These are phyloP conservation scores for Boletus eberwhitei DNA, from an alignment of 768 basidiomycete species.

Conservation along the genomic window DNA sequence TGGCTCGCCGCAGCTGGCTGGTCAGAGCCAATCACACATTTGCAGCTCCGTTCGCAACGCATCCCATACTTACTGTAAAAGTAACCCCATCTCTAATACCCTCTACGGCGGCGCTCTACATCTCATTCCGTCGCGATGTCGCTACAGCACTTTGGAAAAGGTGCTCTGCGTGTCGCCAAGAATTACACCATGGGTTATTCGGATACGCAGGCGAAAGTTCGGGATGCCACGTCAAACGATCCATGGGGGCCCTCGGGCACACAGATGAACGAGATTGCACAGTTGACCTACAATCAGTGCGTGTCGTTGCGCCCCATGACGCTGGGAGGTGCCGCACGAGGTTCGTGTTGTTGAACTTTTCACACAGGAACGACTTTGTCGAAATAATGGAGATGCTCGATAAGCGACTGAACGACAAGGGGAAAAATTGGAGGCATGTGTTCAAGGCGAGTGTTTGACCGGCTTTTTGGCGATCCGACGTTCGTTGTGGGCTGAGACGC, in stretches of 20 bases:
- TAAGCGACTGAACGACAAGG: constrained; percentile 97
- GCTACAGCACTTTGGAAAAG: constrained; percentile 81
- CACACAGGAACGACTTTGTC: constrained; percentile 81
- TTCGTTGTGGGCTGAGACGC: constrained; percentile 8
- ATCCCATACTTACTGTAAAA: constrained; percentile 1
- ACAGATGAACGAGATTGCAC: constrained; percentile 99
- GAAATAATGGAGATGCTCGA: constrained; percentile 99
- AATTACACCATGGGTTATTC: constrained; percentile 97
- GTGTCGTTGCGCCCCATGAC: constrained; percentile 21
- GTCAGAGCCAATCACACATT: background rate
- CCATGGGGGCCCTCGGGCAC: constrained; percentile 97
- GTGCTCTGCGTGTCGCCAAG: constrained; percentile 83
- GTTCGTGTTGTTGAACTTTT: background rate
- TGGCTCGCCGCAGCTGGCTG: constrained; percentile 8
- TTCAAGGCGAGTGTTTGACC: constrained; percentile 71
- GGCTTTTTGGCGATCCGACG: background rate
- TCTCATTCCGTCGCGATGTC: constrained; percentile 33
- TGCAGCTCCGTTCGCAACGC: constrained; percentile 22
- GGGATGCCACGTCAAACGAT: constrained; percentile 96
- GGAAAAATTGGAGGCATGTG: constrained; percentile 99
- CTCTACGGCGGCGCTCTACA: background rate
- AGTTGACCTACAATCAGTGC: constrained; percentile 95
- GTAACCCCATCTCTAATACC: constrained; percentile 14
- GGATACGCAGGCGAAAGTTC: constrained; percentile 91
- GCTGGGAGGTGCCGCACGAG: background rate